Percentiles rank a stretch among this genome's conserved stretches.
These are phyloP conservation scores for Echites panduratus DNA, from an alignment of 257 asterid genomes.

Conservation along the genomic window DNA sequence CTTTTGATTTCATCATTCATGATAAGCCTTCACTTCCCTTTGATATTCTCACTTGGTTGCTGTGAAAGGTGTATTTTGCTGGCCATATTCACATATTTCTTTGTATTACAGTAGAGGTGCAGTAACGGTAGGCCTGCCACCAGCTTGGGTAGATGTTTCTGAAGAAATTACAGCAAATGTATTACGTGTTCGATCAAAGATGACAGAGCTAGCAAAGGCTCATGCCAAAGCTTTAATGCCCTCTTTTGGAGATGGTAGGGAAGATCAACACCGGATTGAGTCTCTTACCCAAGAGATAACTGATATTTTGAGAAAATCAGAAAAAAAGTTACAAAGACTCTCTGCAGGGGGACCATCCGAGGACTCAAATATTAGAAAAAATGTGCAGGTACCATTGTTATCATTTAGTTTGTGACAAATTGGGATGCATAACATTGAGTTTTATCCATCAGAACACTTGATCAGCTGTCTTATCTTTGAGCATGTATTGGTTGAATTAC, in stretches of 20 bases:
- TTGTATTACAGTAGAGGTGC: constrained; percentile 58
- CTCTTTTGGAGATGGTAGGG: constrained; percentile 97
- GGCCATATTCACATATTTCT: constrained; percentile 17
- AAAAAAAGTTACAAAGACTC: constrained; percentile 67
- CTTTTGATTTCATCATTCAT: background rate
- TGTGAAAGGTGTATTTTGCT: background rate
- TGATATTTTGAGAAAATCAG: constrained; percentile 69
- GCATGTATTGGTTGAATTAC: background rate
- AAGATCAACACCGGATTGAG: constrained; percentile 88
- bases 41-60: background rate
- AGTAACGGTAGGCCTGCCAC: constrained; percentile 89
- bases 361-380: constrained; percentile 93
- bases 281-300: constrained; percentile 90
- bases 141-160: constrained; percentile 97
- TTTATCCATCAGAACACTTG: background rate
- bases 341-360: constrained; percentile 84
- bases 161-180: constrained; percentile 84
- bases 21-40: constrained; percentile 10
- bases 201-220: constrained; percentile 88
- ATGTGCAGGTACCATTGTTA: constrained; percentile 74
- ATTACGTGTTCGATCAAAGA: constrained; percentile 66
- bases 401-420: background rate
- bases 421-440: background rate
- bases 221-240: constrained; percentile 99
- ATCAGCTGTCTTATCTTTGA: background rate